Conservation (phyloP, 768 basidiomycete genomes). For the Butyriboletus loyo region DNA sequence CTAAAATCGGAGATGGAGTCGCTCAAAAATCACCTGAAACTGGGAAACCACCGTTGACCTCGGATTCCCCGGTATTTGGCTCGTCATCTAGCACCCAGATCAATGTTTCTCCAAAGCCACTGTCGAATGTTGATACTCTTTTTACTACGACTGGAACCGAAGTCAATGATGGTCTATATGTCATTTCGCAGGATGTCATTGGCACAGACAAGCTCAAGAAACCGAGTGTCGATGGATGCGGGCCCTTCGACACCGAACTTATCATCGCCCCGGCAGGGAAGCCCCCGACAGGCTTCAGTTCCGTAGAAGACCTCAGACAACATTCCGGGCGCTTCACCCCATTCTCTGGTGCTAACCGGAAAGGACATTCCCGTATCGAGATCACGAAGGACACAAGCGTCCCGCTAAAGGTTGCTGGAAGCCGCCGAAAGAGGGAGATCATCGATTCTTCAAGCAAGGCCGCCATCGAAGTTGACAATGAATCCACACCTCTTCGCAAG, state of each 20-base stretch:
- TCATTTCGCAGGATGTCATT: neutral
- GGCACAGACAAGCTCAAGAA: neutral
- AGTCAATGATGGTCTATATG: neutral
- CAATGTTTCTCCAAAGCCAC: slow-evolving; percentile 8
- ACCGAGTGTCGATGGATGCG: neutral
- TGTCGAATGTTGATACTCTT: slow-evolving; percentile 1
- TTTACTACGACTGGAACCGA: neutral
- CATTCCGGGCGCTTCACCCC: neutral
- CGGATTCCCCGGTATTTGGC: slow-evolving; percentile 8
- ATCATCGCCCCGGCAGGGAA: neutral
- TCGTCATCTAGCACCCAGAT: slow-evolving; percentile 16
- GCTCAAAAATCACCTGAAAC: neutral
- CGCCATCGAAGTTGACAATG: slow-evolving; percentile 13
- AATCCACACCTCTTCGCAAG: slow-evolving; percentile 15
- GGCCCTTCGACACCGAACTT: neutral
- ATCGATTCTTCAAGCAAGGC: slow-evolving; percentile 1
- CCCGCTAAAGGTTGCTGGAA: slow-evolving; percentile 19
- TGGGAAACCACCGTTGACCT: neutral
- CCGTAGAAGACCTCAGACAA: neutral
- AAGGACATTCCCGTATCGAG: neutral
- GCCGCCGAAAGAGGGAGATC: slow-evolving; percentile 27
- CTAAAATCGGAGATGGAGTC: neutral
- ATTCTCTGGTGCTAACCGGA: neutral
- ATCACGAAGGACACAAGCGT: neutral
- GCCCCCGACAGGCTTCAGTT: neutral